Percentiles rank a stretch among this genome's conserved stretches.
phyloP scores from a whole-genome alignment of 805 yeast genomes.

The Metschnikowia kunwiensis region DNA sequence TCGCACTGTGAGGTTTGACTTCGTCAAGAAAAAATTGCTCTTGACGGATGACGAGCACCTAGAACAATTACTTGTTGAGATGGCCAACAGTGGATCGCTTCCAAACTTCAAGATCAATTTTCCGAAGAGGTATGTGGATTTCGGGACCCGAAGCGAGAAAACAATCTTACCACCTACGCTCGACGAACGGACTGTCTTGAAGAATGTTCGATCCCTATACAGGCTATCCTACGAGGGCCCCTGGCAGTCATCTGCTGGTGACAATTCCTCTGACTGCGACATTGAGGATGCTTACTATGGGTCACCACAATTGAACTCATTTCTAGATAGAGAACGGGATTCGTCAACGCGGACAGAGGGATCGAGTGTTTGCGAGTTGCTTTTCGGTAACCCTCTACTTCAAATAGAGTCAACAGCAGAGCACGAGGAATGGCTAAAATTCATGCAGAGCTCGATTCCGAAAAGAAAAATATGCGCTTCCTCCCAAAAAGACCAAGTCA shows the following conservation, averaged over 20 bases:
- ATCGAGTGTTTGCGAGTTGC: conserved; percentile 9
- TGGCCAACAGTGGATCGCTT: conserved; percentile 31
- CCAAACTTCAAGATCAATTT: conserved; percentile 30
- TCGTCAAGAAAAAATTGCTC: conserved; percentile 21
- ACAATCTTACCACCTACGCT: conserved; percentile 19
- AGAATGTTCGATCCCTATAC: conserved; percentile 19
- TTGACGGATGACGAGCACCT: conserved; percentile 23
- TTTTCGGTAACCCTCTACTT: conserved; percentile 9
- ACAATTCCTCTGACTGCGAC: neutral
- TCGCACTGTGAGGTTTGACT: conserved; percentile 28
- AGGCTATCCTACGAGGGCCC: conserved; percentile 14
- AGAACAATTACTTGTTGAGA: conserved; percentile 26
- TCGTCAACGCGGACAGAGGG: neutral
- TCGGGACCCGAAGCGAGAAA: conserved; percentile 4
- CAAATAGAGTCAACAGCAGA: conserved; percentile 5
- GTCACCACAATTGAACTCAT: conserved; percentile 1
- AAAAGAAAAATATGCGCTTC: conserved; percentile 23
- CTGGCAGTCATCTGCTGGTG: conserved; percentile 6
- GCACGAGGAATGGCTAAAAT: conserved; percentile 21
- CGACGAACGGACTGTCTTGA: conserved; percentile 21
- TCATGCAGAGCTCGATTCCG: conserved; percentile 29
- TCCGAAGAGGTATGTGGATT: conserved; percentile 21
- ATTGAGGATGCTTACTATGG: conserved; percentile 3
- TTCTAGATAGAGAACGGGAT: conserved; percentile 1
- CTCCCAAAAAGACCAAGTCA: conserved; percentile 20